Base-by-base conservation (phyloP, 768 basidiomycete genomes). In the Boletus reticulatus region DNA sequence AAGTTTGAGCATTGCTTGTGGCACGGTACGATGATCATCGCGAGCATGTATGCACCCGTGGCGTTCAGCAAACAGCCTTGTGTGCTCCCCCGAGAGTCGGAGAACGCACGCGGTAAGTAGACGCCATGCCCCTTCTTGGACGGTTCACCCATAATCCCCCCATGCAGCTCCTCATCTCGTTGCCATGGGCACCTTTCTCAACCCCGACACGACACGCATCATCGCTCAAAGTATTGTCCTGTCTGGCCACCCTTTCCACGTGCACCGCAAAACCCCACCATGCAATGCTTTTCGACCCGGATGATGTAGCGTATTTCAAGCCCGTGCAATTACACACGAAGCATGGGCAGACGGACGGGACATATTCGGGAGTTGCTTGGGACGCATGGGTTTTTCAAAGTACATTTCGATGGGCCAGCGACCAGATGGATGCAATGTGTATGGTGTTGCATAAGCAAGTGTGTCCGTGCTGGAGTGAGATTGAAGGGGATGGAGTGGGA, bases 271-370 rank as follows among this genome's bases (percentile, higher is more conserved):
- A 78, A 93, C 92, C 6, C 95, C 4, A 98, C 96, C 7, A 86
- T n/a, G n/a, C 98, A 63, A 92, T 99, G 92, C 98, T 98, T 77
- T 98, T 99, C 81, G 88, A 95, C 72, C 64, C 86, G 84, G 92
- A 93, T 43, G 96, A 98, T 68, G 82, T 98, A 48, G 78, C 83
- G 42, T 98, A 95, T 73, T 98, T 90, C 79, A 89, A 92, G 70
- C 94, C 94, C 1, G 85, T 98, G 56, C 92, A 95, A 67, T 77
- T 98, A 54, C 81, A 93, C 70, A 98, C 94, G 4, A 99, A 98
- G 73, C 81, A 88, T 56, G 95, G 96, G 11, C 82, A 92, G 22
- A 80, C 79, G 22, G 22, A 22, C 3, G 27, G 97, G 96, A 3
- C 94, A 98, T 72, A 92, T 95, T 62, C 80, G 79, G 46, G 95